Base-by-base conservation (phyloP, 345 rosid genomes). In the Populus simonii region DNA sequence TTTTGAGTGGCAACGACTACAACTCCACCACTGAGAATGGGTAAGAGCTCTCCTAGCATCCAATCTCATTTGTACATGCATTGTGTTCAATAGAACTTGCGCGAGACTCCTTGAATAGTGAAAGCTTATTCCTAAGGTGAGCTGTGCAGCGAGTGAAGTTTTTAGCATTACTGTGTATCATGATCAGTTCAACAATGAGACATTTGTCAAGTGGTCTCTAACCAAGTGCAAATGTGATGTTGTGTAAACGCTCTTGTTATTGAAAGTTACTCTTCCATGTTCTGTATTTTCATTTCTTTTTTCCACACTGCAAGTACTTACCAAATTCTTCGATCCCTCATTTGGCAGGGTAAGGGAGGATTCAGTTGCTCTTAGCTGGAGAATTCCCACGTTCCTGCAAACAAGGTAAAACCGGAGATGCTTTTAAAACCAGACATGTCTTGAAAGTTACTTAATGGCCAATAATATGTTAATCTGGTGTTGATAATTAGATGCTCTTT, bases 301-400 rank as follows among this genome's bases (percentile, higher is more conserved):
- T 2, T 55, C 7, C 20, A 23, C 61, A 4, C 3, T 29, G 7
- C 36, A 23, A 20, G 31, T 62, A 45, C 45, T 63, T 17, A 38
- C n/a, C 55, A 41, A 66, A 23, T 22, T 41, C 29, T 9, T 57
- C 51, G 4, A 33, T 25, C 51, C 51, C 39, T 74, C 65, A 80
- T 82, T 71, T 65, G 68, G 86, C 93, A 92, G 97, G 75, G 4
- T 23, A 51, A 84, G 83, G 80, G 91, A 89, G 78, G 79, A 80
- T 68, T 74, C 90, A 1, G 82, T 79, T 72, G 70, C 86, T 31
- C 85, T 87, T 74, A 88, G 98, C 75, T 92, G 97, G 98, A 89
- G 87, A 81, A 89, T 90, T 43, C 89, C 91, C 0, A 63, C 72
- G 33, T 81, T 85, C 81, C 87, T 2, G 31, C 80, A 65, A 78